Conservation (phyloP, 805 yeast genomes). For the Yarrowia deformans region DNA sequence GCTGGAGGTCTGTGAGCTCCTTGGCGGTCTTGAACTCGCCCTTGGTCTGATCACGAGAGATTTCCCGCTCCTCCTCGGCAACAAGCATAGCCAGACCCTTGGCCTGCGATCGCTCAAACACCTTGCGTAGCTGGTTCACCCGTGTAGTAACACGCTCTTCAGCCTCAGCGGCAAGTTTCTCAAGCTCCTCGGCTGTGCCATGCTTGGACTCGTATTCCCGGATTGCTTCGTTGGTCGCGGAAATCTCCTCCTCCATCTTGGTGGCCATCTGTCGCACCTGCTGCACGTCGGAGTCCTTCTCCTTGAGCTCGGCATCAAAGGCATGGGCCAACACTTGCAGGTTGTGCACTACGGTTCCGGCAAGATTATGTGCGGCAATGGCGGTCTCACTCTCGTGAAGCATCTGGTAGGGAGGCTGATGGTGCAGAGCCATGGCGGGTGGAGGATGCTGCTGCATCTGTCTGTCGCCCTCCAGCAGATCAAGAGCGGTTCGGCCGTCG, state of each 20-base stretch:
- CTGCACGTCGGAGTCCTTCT: conserved; percentile 60
- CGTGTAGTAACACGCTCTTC: conserved; percentile 47
- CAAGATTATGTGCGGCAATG: conserved; percentile 57
- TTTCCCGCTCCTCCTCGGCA: conserved; percentile 58
- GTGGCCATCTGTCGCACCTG: conserved; percentile 57
- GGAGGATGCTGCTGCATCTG: conserved; percentile 40
- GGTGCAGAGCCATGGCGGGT: conserved; percentile 7
- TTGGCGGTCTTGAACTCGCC: conserved; percentile 48
- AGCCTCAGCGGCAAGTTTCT: conserved; percentile 44
- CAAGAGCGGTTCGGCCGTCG: conserved; percentile 53
- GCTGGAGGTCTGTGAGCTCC: conserved; percentile 54
- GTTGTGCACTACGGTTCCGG: conserved; percentile 49
- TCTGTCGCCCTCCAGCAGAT: conserved; percentile 49
- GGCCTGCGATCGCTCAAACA: conserved; percentile 72
- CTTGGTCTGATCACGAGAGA: conserved; percentile 37
- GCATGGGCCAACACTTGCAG: conserved; percentile 54
- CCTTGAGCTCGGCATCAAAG: conserved; percentile 63
- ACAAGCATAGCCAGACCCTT: conserved; percentile 64
- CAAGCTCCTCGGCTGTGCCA: conserved; percentile 47
- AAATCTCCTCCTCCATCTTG: conserved; percentile 54
- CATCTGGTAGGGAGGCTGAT: conserved; percentile 32
- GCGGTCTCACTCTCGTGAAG: conserved; percentile 34
- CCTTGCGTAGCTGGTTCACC: conserved; percentile 52
- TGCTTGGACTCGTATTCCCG: conserved; percentile 47
- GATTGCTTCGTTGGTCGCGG: conserved; percentile 50